Percentiles rank a stretch among this genome's conserved stretches.
Conservation (phyloP, 805 yeast genomes). For the Pichia phayaonensis region DNA sequence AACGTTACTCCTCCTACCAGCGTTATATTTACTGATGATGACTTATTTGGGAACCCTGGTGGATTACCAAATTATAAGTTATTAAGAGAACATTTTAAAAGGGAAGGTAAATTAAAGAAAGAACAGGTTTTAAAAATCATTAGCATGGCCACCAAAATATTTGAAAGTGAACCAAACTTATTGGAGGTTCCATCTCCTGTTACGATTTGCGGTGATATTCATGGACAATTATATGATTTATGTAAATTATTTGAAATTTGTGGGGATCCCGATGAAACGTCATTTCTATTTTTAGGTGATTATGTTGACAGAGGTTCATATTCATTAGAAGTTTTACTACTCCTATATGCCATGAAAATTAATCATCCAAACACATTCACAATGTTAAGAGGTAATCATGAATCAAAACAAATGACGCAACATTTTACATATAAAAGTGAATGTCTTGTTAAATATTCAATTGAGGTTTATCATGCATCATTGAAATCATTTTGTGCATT, state of each 20-base stretch:
- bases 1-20: slow-evolving; percentile 62
- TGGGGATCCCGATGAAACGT: slow-evolving; percentile 70
- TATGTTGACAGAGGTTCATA: slow-evolving; percentile 93
- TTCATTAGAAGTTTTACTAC: slow-evolving; percentile 73
- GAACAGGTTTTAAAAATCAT: slow-evolving; percentile 66
- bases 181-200: slow-evolving; percentile 84
- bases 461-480: slow-evolving; percentile 59
- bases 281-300: slow-evolving; percentile 84
- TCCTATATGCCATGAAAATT: slow-evolving; percentile 71
- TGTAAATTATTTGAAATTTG: slow-evolving; percentile 90
- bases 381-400: slow-evolving; percentile 91
- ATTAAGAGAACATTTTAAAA: slow-evolving; percentile 62
- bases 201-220: slow-evolving; percentile 95
- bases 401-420: slow-evolving; percentile 85
- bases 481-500: slow-evolving; percentile 74
- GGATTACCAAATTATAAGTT: slow-evolving; percentile 71
- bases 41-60: slow-evolving; percentile 49
- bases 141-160: slow-evolving; percentile 51
- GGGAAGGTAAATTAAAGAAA: slow-evolving; percentile 73
- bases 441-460: slow-evolving; percentile 76
- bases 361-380: slow-evolving; percentile 67
- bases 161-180: slow-evolving; percentile 70
- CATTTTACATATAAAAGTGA: slow-evolving; percentile 91
- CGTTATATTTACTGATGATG: slow-evolving; percentile 54
- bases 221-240: slow-evolving; percentile 89